Base-by-base conservation (phyloP, 768 basidiomycete genomes). In the Kwoniella pini region DNA sequence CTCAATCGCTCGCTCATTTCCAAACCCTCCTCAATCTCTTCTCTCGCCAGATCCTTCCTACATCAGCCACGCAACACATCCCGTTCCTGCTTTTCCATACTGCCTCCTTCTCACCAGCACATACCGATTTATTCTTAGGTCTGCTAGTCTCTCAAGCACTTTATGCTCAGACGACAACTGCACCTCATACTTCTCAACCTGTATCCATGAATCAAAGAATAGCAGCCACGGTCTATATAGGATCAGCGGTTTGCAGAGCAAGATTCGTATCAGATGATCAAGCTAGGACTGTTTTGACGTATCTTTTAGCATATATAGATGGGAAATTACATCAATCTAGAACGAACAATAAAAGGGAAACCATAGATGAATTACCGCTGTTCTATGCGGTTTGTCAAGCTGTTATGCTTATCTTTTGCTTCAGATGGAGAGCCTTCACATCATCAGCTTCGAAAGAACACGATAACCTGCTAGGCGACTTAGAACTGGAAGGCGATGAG, bases 61-160 rank as follows among this genome's bases (percentile, higher is more conserved):
- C 96, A 1, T 96, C 96, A 81, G 93, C 94, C 72, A 96, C 93
- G 0, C 89, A 94, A 38, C 96, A 98, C 78, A 93, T 92, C 13
- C 96, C 98, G 71, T 99, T 99, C 80, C 84, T 99, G 62, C 72
- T 98, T 45, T 99, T 99, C 82, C 96, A 91, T 87, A 91, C 88
- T 72, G 84, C 93, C 21, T 97, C 95, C 0, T 87, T 95, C 52
- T 87, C 92, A 67, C 82, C 88, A 1, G 86, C 90, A 62, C 96
- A 92, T 69, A 84, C 88, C 44, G 95, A 99, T 76, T 83, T 91
- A 55, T 97, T 99, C 76, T 90, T 90, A 62, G 95, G 95, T 36
- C 85, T 92, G 73, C 88, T 99, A n/a, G 87, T 97, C 42, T 89
- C 90, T 7, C 88, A 90, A 61, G 91, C 94, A 0, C 81, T 99